Evolutionary conservation across 2,329 filamentous ascomycete species (phyloP), one percentile per base, ranked within the genome.

Genomic region (Mollisia scopiformis): DNA sequence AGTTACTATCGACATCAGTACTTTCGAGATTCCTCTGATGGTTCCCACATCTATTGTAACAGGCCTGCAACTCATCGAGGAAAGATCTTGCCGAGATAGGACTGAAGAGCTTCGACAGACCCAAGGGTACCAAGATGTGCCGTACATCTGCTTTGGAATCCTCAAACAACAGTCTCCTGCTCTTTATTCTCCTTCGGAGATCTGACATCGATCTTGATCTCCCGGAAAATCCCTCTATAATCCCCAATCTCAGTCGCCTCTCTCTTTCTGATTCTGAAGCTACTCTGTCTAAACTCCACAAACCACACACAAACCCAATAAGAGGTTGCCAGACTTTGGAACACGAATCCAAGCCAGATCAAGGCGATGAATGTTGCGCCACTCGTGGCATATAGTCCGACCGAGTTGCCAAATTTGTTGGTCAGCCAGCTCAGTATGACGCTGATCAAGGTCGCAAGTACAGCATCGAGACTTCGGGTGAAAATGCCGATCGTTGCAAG

Each of bases 261-360:
- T n/a, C 50, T 53, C 28, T 33, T 37, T 21, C 50, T 53, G 19
- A 53, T 33, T 19, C 30, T 53, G 23, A 53, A 53, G 14, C 50
- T 37, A 30, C 19, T 37, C 31, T 53, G 50, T n/a, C 50, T 33
- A 21, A 53, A 53, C 30, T 53, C 50, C 28, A 53, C 50, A 53
- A 53, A 53, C 50, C 50, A 53, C 31, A 53, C 50, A n/a, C 31
- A 30, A n/a, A 33, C n/a, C 50, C 50, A 53, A 37, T 33, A 53
- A 19, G 13, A 23, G 21, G 28, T 53, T 21, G 50, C 25, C n/a
- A 53, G 6, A 2, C 7, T 6, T 35, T 53, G 50, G 23, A 8
- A 53, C 50, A 53, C 13, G n/a, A 53, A 53, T 21, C 50, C 50
- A 14, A 53, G 7, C 50, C 50, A 53, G 11, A 53, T 53, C 19